A percentile compares a stretch with the other conserved stretches of the same genome.
These are phyloP conservation scores for Nothophoma quercina DNA, from an alignment of 2,329 filamentous ascomycete species.

Conservation along the genomic window DNA sequence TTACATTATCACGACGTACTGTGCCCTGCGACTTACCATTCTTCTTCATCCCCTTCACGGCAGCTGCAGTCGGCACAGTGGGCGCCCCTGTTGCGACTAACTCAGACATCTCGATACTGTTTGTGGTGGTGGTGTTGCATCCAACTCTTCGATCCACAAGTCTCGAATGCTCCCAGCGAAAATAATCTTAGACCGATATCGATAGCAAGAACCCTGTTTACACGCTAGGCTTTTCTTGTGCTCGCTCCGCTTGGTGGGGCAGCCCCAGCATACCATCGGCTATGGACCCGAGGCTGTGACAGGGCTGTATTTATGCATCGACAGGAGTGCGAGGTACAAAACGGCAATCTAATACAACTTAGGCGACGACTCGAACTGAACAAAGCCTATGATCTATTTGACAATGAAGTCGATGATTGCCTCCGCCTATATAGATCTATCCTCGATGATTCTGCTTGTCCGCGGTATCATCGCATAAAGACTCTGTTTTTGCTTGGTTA, in stretches of 20 bases:
- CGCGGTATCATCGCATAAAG: too few species aligned
- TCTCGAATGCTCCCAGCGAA: conserved; percentile 26
- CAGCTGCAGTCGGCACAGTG: conserved; percentile 45
- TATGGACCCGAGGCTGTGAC: conserved; percentile 2
- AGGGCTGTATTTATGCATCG: too few species aligned
- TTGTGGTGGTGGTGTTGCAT: conserved; percentile 16
- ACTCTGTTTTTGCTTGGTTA: too few species aligned
- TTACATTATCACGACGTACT: neutral
- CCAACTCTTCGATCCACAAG: conserved; percentile 17
- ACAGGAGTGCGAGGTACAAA: too few species aligned
- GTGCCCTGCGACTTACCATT: conserved; percentile 74
- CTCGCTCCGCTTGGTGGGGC: conserved; percentile 18
- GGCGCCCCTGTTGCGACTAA: conserved; percentile 52
- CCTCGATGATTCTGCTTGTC: too few species aligned
- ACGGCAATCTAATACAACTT: too few species aligned
- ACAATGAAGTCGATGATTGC: too few species aligned
- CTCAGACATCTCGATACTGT: conserved; percentile 37
- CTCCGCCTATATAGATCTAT: too few species aligned
- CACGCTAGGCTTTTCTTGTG: conserved; percentile 3
- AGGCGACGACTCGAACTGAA: too few species aligned
- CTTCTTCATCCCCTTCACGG: conserved; percentile 72
- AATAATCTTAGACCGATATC: conserved; percentile 36
- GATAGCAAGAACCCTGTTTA: conserved; percentile 23
- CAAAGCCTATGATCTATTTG: too few species aligned
- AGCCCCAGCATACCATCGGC: too few species aligned